phyloP scores from a whole-genome alignment of 2,329 filamentous ascomycete genomes.

The Didymellaceae sp. region DNA sequence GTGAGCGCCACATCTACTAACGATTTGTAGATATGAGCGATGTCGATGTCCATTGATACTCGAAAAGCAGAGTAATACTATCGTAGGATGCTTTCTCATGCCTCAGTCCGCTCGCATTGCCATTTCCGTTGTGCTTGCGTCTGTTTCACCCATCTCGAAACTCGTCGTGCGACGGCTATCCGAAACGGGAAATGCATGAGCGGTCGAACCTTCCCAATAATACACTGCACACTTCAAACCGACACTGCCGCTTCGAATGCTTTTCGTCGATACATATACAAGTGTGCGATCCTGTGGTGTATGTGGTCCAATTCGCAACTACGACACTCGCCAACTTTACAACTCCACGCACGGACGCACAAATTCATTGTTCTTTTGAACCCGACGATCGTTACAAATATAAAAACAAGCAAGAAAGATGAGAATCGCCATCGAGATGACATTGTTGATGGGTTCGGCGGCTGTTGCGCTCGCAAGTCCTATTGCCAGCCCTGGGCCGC shows the following conservation, averaged over 20 bases:
- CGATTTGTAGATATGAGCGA: too few relatives aligned
- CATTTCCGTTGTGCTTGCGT: background rate
- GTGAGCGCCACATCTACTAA: too few relatives aligned
- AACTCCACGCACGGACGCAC: slow-evolving; percentile 2
- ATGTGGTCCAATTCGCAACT: slow-evolving; percentile 3
- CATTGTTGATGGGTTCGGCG: slow-evolving; percentile 19
- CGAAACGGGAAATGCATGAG: slow-evolving; percentile 18
- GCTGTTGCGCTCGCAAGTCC: slow-evolving; percentile 31
- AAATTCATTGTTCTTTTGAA: slow-evolving; percentile 12
- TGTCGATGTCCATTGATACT: too few relatives aligned
- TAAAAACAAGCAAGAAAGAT: slow-evolving; percentile 13
- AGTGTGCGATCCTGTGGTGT: slow-evolving; percentile 1
- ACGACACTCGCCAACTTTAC: slow-evolving; percentile 8
- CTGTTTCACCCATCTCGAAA: slow-evolving; percentile 17
- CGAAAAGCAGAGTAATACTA: too few relatives aligned
- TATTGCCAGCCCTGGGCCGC: slow-evolving; percentile 12
- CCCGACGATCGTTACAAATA: slow-evolving; percentile 17
- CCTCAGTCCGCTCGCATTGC: background rate
- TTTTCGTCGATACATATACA: slow-evolving; percentile 11
- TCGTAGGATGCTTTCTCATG: too few relatives aligned
- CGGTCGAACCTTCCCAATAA: slow-evolving; percentile 6
- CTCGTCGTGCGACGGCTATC: slow-evolving; percentile 15
- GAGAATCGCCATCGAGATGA: slow-evolving; percentile 24
- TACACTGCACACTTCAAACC: slow-evolving; percentile 7
- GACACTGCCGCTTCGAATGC: background rate